phyloP scores from a whole-genome alignment of 139 green algal genomes.

The Auxenochlorella pyrenoidosa region DNA sequence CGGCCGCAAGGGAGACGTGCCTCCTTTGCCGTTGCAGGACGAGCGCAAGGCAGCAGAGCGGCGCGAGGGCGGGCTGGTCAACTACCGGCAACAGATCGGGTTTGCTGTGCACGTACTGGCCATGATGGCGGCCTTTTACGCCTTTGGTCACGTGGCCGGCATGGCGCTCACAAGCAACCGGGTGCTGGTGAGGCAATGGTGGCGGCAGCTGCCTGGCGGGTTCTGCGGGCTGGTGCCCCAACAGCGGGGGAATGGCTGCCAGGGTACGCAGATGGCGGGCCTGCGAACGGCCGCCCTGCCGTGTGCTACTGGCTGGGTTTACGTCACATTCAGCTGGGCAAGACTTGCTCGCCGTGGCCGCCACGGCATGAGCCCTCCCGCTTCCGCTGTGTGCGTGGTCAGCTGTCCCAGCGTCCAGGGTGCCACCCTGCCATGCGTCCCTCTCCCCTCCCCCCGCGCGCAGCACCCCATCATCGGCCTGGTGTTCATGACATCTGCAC shows the following conservation, averaged over 20 bases:
- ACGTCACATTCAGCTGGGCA: too few species aligned
- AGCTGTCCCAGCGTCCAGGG: too few species aligned
- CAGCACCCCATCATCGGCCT: slow-evolving; percentile 61
- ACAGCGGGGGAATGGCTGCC: too few species aligned
- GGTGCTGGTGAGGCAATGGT: background rate
- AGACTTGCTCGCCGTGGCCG: too few species aligned
- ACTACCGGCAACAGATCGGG: slow-evolving; percentile 71
- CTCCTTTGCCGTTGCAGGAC: background rate
- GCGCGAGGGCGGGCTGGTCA: slow-evolving; percentile 53
- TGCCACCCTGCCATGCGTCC: background rate
- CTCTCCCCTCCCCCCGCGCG: background rate
- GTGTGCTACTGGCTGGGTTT: too few species aligned
- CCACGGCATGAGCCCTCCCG: too few species aligned
- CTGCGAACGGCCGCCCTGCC: too few species aligned
- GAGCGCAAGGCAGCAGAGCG: slow-evolving; percentile 59
- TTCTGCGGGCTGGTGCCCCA: too few species aligned
- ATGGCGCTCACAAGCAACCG: slow-evolving; percentile 36
- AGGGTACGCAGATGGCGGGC: too few species aligned
- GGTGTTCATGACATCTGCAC: slow-evolving; percentile 54
- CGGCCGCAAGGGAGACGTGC: background rate
- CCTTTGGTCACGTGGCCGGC: slow-evolving; percentile 66
- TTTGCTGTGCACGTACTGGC: slow-evolving; percentile 83
- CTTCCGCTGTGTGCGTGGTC: too few species aligned
- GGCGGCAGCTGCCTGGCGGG: too few species aligned
- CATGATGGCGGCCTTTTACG: slow-evolving; percentile 83